Base-by-base conservation (phyloP, 805 yeast species). In the Pichia membranifaciens region DNA sequence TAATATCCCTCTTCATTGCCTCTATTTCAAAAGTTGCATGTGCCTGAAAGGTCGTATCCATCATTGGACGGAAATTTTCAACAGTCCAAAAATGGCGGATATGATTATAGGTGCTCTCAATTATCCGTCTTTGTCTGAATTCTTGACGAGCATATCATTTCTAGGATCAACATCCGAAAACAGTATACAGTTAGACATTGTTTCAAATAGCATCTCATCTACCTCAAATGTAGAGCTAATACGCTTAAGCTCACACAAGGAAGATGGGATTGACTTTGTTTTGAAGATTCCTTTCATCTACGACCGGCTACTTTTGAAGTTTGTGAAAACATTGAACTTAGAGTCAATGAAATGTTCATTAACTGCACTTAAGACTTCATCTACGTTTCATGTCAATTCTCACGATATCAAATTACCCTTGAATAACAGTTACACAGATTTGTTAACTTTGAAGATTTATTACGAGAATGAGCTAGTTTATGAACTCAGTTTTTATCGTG, bases 401-500 rank as follows among this genome's bases (percentile, higher is more conserved):
- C 21, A 23, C 29, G 50, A 47, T 18, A 20, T 47, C 1, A 43
- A 48, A 31, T 29, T 48, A 3, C 50, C 50, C 6, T 29, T 48
- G 17, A 39, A 39, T 20, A 38, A 43, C 17, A 34, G 32, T 9
- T 34, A 23, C 17, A 39, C 42, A 5, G 47, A 25, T 3, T 4
- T 41, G 3, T 25, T 48, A 12, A 35, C 12, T 8, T 9, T 48
- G 8, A n/a, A 22, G 15, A 8, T 43, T 6, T 29, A 16, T 5
- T n/a, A 37, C 9, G 21, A 23, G 9, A 21, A 38, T n/a, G 20
- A 33, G 10, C 10, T 10, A 9, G 8, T 42, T 10, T 13, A 42
- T 1, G 20, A 25, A 4, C 39, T 35, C 20, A 36, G 8, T 12
- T 48, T 48, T 29, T 48, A 43, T 25, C 43, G 51, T 22, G 47